These are phyloP conservation scores for Pleurotus pulmonarius DNA, from an alignment of 768 basidiomycete genomes.

Conservation along the genomic window DNA sequence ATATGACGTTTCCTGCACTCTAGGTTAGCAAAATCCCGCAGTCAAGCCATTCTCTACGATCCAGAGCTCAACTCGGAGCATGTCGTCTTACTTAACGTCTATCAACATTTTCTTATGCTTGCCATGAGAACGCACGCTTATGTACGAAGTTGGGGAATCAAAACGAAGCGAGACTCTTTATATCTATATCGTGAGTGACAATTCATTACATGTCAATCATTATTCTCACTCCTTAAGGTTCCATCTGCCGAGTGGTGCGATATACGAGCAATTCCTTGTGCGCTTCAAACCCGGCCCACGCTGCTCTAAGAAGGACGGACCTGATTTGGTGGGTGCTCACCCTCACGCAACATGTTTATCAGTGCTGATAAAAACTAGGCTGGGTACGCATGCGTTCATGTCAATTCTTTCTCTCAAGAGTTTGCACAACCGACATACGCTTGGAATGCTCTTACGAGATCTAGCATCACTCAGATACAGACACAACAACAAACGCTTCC, in stretches of 20 bases:
- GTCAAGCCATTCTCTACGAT: conserved; percentile 82
- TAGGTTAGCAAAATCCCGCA: conserved; percentile 69
- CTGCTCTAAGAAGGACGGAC: conserved; percentile 41
- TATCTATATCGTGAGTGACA: conserved; percentile 54
- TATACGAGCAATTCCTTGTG: conserved; percentile 52
- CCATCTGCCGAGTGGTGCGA: conserved; percentile 56
- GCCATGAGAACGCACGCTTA: conserved; percentile 89
- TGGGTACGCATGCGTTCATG: conserved; percentile 78
- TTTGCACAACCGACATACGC: conserved; percentile 40
- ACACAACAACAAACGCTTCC: conserved; percentile 41
- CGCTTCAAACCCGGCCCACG: conserved; percentile 38
- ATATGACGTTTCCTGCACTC: background rate
- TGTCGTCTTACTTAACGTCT: conserved; percentile 76
- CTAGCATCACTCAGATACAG: conserved; percentile 43
- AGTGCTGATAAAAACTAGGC: conserved; percentile 39
- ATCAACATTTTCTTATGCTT: conserved; percentile 77
- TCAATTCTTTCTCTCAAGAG: conserved; percentile 55
- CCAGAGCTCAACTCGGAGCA: conserved; percentile 56
- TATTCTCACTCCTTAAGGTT: conserved; percentile 36
- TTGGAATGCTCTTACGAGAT: conserved; percentile 48
- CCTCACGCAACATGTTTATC: too few species aligned
- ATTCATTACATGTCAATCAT: too few species aligned
- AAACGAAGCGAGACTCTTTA: conserved; percentile 33
- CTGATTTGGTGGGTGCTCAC: conserved; percentile 54
- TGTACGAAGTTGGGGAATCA: conserved; percentile 55